Percentiles rank a stretch among this genome's conserved stretches.
Evolutionary conservation across 2,329 filamentous ascomycete species (phyloP).

Genomic region (Aplosporella prunicola): DNA sequence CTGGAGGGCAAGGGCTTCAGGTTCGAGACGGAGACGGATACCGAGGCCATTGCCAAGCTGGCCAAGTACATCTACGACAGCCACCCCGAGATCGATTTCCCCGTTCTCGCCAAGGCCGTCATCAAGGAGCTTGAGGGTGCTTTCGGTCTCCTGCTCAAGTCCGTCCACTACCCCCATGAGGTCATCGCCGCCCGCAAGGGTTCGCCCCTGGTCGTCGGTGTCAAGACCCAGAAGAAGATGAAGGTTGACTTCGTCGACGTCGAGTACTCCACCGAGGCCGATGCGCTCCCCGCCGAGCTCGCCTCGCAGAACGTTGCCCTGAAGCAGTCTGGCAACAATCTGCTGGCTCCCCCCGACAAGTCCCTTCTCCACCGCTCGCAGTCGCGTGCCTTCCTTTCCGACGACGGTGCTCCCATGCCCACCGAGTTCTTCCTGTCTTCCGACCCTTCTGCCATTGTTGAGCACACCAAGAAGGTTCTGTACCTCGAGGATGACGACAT

Average conservation of each 20-base stretch:
- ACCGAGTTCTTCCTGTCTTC: constrained; percentile 99
- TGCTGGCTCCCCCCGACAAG: constrained; percentile 87
- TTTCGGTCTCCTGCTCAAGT: constrained; percentile 95
- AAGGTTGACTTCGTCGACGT: constrained; percentile 99
- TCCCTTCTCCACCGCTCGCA: constrained; percentile 96
- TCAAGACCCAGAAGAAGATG: constrained; percentile 97
- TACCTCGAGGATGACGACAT: constrained; percentile 99
- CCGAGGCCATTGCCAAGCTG: constrained; percentile 97
- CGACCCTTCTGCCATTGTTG: constrained; percentile 94
- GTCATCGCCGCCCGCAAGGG: constrained; percentile 97
- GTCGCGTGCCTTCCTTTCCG: constrained; percentile 96
- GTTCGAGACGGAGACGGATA: constrained; percentile 99
- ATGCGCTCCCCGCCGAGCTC: constrained; percentile 77
- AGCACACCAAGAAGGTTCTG: constrained; percentile 99
- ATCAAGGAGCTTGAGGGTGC: constrained; percentile 98
- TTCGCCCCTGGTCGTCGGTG: constrained; percentile 92
- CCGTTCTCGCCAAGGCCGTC: constrained; percentile 90
- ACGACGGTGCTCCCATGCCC: constrained; percentile 95
- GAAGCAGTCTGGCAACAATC: constrained; percentile 59
- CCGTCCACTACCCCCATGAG: constrained; percentile 95
- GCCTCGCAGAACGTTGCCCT: constrained; percentile 94
- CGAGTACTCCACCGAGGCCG: constrained; percentile 81
- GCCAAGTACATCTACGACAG: constrained; percentile 97
- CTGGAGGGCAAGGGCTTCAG: constrained; percentile 90
- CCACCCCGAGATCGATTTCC: constrained; percentile 91